Base-by-base conservation (phyloP, 2,329 filamentous ascomycete species). In the Colletotrichum orchidophilum region DNA sequence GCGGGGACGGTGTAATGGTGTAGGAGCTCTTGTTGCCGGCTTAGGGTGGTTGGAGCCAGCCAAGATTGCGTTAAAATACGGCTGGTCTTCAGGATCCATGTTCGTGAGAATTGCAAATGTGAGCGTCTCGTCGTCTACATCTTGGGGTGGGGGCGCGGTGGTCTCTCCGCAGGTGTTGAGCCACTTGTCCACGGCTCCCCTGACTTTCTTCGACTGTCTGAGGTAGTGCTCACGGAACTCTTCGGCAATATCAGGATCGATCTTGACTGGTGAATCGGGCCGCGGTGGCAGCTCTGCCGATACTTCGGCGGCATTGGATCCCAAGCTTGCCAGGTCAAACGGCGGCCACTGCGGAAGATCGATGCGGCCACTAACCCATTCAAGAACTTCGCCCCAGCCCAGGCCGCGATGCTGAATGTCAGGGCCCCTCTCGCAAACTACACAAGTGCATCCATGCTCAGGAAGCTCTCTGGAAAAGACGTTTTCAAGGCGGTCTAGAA, bases 391-490 rank as follows among this genome's bases (percentile, higher is more conserved):
- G 11, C 96, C 96, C 96, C 96, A 99, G 73, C 94, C 96, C 33
- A 98, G 86, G 2, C 95, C 95, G 66, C 87, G 88, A 73, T 91
- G 89, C 33, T 71, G 68, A 18, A 92, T 88, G 46, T 91, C 87
- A 46, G 88, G 83, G 3, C 83, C 83, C 13, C 82, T 85, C 57
- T 92, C 89, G 78, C 96, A 98, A 86, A 98, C 94, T 66, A 96
- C 85, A 80, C 96, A 98, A 53, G 87, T 84, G 79, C 96, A 98
- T n/a, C 92, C 91, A 77, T 97, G 91, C 0, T 91, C 91, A 0
- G 95, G 95, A 42, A 99, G 91, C 77, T 98, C 96, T 71, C 96
- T 89, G 2, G 95, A 95, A 81, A 99, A 98, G 9, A 99, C 95
- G 67, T 96, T 94, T 79, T 98, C 96, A 4, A 99, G 86, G 46